Conservation (phyloP, 1,284 basidiomycete species). For the Mycena sp. region DNA sequence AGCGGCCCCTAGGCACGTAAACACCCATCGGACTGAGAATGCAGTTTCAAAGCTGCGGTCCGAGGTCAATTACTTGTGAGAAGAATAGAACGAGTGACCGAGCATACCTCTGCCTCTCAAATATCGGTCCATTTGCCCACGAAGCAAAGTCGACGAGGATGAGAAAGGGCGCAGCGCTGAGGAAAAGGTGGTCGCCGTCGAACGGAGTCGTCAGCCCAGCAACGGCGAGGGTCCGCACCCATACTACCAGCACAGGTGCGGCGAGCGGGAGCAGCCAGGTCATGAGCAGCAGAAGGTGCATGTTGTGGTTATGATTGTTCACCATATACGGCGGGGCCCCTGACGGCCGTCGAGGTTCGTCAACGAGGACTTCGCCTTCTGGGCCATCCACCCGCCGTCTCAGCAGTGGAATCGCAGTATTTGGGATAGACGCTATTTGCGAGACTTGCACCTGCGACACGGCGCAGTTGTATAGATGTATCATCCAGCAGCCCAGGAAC, state of each 20-base stretch:
- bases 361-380: neutral
- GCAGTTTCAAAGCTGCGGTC: slow-evolving; percentile 48
- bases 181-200: slow-evolving; percentile 79
- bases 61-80: slow-evolving; percentile 19
- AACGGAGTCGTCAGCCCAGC: slow-evolving; percentile 81
- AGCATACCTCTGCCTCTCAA: slow-evolving; percentile 51
- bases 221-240: slow-evolving; percentile 85
- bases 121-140: slow-evolving; percentile 51
- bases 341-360: slow-evolving; percentile 4
- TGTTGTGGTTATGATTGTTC: slow-evolving; percentile 59
- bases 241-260: slow-evolving; percentile 86
- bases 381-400: slow-evolving; percentile 12
- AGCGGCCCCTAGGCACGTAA: slow-evolving; percentile 56
- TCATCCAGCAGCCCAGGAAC: slow-evolving; percentile 82
- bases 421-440: slow-evolving; percentile 38
- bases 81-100: neutral
- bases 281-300: slow-evolving; percentile 80
- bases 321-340: slow-evolving; percentile 30
- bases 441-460: slow-evolving; percentile 36
- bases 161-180: slow-evolving; percentile 74
- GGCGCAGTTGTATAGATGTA: slow-evolving; percentile 76
- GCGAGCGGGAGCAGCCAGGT: slow-evolving; percentile 85
- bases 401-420: slow-evolving; percentile 28
- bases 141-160: slow-evolving; percentile 71
- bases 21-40: slow-evolving; percentile 56